Percentiles rank a stretch among this genome's conserved stretches.
phyloP scores from a whole-genome alignment of 805 yeast species.

The Saccharomycopsis selenospora region DNA sequence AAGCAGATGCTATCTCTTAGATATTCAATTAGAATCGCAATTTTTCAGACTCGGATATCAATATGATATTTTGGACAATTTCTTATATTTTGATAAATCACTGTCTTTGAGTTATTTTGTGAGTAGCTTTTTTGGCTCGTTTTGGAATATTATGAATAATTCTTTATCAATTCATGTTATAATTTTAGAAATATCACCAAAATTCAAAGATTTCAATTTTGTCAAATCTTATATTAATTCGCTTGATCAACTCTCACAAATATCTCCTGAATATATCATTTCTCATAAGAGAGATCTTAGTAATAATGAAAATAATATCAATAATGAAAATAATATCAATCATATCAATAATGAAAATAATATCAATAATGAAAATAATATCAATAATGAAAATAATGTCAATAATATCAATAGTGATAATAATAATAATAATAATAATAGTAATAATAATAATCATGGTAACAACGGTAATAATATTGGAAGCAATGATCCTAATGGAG shows the following conservation, averaged over 20 bases:
- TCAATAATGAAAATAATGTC: neutral
- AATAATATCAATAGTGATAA: neutral
- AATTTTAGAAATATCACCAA: slow-evolving; percentile 12
- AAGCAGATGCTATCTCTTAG: slow-evolving; percentile 1
- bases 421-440: neutral
- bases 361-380: neutral
- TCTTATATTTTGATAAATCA: neutral
- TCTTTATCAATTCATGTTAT: slow-evolving; percentile 17
- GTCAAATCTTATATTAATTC: slow-evolving; percentile 12
- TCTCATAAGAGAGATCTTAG: neutral
- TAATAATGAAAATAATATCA: neutral
- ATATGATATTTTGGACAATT: slow-evolving; percentile 5
- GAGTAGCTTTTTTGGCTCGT: slow-evolving; percentile 7
- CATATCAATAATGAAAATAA: neutral
- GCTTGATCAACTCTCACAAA: slow-evolving; percentile 14
- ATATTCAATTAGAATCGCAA: slow-evolving; percentile 7
- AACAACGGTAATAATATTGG: neutral
- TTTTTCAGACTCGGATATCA: slow-evolving; percentile 5
- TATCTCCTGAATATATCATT: slow-evolving; percentile 12
- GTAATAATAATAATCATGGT: neutral
- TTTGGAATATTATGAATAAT: slow-evolving; percentile 9
- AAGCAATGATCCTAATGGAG: neutral
- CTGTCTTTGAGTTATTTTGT: slow-evolving; percentile 2
- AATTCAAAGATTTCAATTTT: slow-evolving; percentile 6
- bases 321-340: neutral